phyloP scores from a whole-genome alignment of 345 rosid genomes.

The Abelmoschus esculentus region DNA sequence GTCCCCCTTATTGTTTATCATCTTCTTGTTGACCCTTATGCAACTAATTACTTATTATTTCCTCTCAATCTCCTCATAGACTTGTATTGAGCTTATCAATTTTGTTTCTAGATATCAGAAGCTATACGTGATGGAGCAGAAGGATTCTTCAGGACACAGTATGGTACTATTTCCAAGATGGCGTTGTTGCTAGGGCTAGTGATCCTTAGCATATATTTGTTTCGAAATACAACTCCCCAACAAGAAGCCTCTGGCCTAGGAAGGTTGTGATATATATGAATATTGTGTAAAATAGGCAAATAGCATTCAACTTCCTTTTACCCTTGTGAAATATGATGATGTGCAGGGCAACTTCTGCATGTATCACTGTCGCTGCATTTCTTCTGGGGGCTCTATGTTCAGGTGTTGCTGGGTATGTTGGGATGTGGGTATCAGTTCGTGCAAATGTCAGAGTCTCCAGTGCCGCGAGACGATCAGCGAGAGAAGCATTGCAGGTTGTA shows the following conservation, averaged over 20 bases:
- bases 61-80: neutral
- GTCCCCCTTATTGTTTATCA: neutral
- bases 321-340: constrained; percentile 11
- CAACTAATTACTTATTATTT: neutral
- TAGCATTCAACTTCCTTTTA: constrained; percentile 4
- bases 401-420: constrained; percentile 92
- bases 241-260: constrained; percentile 97
- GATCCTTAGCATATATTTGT: constrained; percentile 76
- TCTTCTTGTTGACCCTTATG: neutral
- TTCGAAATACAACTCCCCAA: constrained; percentile 84
- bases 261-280: constrained; percentile 41
- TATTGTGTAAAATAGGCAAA: neutral
- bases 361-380: constrained; percentile 87
- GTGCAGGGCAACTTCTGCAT: constrained; percentile 72
- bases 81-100: constrained; percentile 25
- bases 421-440: constrained; percentile 99
- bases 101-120: constrained; percentile 76
- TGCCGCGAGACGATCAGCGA: constrained; percentile 97
- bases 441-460: constrained; percentile 98
- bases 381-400: constrained; percentile 94
- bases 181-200: constrained; percentile 78
- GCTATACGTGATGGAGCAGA: constrained; percentile 99
- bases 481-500: constrained; percentile 96
- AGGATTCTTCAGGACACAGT: constrained; percentile 97
- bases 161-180: constrained; percentile 95